Conservation (phyloP, 176 grass and related monocot species). For the Dendrocalamus sinicus region DNA sequence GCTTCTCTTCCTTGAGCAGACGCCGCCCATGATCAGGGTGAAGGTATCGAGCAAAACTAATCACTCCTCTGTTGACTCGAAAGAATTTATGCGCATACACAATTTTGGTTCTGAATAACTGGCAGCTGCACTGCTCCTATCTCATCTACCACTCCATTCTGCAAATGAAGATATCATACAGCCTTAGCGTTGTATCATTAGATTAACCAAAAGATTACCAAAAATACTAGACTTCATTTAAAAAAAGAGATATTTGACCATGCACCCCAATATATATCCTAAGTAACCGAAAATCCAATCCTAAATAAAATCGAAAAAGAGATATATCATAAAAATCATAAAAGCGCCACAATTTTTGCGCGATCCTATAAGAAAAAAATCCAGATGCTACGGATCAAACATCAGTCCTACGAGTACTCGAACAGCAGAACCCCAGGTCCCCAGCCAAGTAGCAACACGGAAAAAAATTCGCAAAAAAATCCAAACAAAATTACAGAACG, state of each 20-base stretch:
- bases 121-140: background rate
- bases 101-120: constrained; percentile 17
- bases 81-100: constrained; percentile 4
- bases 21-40: constrained; percentile 66
- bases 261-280: background rate
- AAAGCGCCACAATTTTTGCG: background rate
- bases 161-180: constrained; percentile 27
- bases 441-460: background rate
- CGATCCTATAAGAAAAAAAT: background rate
- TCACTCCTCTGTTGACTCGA: background rate
- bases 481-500: background rate
- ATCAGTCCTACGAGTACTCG: background rate
- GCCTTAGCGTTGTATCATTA: background rate
- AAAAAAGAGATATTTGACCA: constrained; percentile 1
- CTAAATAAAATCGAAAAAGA: background rate
- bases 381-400: constrained; percentile 25
- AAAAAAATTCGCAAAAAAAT: background rate
- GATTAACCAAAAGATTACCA: background rate
- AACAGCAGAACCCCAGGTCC: background rate
- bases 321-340: background rate
- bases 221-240: background rate
- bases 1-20: constrained; percentile 89
- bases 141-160: constrained; percentile 39
- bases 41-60: constrained; percentile 10
- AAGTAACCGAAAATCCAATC: background rate